Evolutionary conservation across 2,329 filamentous ascomycete genomes (phyloP).

Genomic region (Trichoderma polysporum): DNA sequence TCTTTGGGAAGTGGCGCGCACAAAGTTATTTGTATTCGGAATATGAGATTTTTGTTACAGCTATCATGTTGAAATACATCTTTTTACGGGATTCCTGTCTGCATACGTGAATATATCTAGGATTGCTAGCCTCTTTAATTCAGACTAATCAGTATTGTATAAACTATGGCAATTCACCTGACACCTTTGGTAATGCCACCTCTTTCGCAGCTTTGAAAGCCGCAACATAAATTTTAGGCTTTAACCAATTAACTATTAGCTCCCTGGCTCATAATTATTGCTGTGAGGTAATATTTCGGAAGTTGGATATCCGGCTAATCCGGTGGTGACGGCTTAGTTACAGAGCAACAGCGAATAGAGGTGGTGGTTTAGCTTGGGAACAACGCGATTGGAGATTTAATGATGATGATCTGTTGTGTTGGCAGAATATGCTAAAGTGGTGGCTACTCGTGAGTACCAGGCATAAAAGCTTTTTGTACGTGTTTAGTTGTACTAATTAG

Average conservation of each 20-base stretch:
- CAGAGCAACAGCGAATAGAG: neutral
- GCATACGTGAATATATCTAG: too few species aligned
- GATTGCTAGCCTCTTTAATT: too few species aligned
- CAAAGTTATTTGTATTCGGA: too few species aligned
- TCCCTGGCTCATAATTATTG: too few species aligned
- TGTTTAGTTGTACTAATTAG: neutral
- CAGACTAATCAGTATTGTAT: neutral
- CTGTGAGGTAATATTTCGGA: neutral
- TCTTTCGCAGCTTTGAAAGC: slow-evolving; percentile 42
- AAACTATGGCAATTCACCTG: slow-evolving; percentile 21
- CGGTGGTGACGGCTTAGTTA: neutral
- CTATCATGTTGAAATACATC: too few species aligned
- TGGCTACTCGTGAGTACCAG: neutral
- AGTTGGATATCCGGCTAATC: neutral
- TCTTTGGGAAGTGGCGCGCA: too few species aligned
- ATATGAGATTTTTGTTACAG: too few species aligned
- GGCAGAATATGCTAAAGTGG: neutral
- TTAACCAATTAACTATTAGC: too few species aligned
- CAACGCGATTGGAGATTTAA: neutral
- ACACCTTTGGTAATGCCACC: slow-evolving; percentile 34
- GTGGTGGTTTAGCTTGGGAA: neutral
- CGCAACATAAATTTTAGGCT: slow-evolving; percentile 45
- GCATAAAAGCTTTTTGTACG: neutral
- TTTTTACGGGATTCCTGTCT: too few species aligned
- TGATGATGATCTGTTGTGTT: neutral